A percentile compares a stretch with the other conserved stretches of the same genome.
Conservation (phyloP, 805 yeast species). For the Saccharomycopsis vini region DNA sequence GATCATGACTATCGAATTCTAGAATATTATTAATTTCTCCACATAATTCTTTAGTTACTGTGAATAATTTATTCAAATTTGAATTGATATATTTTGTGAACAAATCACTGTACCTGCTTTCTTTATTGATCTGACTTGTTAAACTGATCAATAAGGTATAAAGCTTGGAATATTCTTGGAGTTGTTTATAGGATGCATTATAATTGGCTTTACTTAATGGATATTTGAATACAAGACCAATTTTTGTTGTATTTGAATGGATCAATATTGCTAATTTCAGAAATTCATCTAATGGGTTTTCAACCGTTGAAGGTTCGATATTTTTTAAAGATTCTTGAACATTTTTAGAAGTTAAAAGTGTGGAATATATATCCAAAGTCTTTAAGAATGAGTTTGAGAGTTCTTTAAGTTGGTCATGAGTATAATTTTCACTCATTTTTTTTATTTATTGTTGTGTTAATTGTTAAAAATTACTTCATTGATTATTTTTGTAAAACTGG, state of each 20-base stretch:
- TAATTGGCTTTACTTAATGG: conserved; percentile 32
- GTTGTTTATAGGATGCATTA: conserved; percentile 41
- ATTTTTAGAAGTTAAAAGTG: not conserved
- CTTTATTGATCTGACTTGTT: conserved; percentile 30
- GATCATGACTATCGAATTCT: not conserved
- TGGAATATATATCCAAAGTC: not conserved
- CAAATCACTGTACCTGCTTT: not conserved
- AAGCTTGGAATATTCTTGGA: conserved; percentile 37
- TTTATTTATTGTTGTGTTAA: no score
- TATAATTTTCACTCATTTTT: not conserved
- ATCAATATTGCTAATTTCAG: conserved; percentile 49
- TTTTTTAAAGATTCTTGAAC: conserved; percentile 1
- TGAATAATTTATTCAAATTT: conserved; percentile 2
- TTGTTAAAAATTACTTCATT: no score
- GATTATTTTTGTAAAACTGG: no score
- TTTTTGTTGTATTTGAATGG: conserved; percentile 69
- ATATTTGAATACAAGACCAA: conserved; percentile 62
- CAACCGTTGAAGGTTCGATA: conserved; percentile 29
- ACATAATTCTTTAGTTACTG: not conserved
- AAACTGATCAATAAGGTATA: conserved; percentile 39
- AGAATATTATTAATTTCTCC: conserved; percentile 3
- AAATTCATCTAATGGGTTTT: conserved; percentile 46
- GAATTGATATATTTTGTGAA: conserved; percentile 2
- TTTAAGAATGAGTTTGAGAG: not conserved
- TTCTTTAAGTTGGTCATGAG: not conserved